Evolutionary conservation across 1,139 yeast species (phyloP), one percentile per base, ranked within the genome.

Genomic region (Martiniozyma asiatica): DNA sequence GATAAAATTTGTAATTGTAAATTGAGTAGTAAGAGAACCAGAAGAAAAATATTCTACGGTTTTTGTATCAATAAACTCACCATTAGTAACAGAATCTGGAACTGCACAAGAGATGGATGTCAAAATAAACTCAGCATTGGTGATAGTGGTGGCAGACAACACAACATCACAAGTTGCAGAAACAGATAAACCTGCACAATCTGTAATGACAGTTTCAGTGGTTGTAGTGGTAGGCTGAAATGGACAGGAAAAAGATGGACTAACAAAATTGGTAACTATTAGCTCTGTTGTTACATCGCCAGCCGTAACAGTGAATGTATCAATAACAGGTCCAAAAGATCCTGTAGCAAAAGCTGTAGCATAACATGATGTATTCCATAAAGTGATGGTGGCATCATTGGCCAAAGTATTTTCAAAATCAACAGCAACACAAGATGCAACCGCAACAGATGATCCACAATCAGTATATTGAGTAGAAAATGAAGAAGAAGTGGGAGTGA

Each of bases 261-360:
- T n/a, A 12, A 15, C 8, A 25, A 12, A 22, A 22, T 19, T 16
- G 25, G 10, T 11, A 23, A 18, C 21, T 20, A 14, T 8, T 16
- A 14, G 9, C 8, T 12, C 8, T 10, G 19, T 11, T 20, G 20
- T 18, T 4, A 24, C 11, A 8, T 12, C 24, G 7, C 24, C 20
- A n/a, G 22, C 8, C 14, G 24, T 25, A 4, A 24, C 22, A 8
- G 22, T 21, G 20, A 42, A 26, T 4, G 35, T 31, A 7, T 35
- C 28, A 12, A 27, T 22, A n/a, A 26, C 20, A 9, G 22, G 37
- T 16, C 33, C 39, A 24, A 38, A 41, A 9, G 41, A 44, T n/a
- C 20, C 25, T 8, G 25, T 29, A 14, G 29, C 27, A 8, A 16
- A n/a, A 8, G 25, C 26, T 14, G 12, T 15, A n/a, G 34, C 32